Conservation (phyloP, 345 rosid species). For the Isatis tinctoria region DNA sequence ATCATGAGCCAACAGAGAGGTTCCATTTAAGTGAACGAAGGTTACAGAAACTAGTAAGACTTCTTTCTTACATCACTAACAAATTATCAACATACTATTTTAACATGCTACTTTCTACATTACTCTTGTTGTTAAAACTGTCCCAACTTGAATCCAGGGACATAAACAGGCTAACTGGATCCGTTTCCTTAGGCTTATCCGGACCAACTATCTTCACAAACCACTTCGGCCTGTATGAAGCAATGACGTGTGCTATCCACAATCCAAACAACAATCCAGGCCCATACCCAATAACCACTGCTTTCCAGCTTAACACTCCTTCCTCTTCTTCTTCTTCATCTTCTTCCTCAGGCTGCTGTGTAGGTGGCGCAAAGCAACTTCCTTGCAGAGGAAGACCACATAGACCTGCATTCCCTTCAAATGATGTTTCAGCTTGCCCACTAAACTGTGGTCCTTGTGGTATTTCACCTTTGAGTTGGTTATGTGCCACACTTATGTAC, state of each 20-base stretch:
- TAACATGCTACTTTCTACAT: background rate
- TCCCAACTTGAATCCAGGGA: conserved; percentile 24
- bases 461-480: background rate
- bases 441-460: conserved; percentile 4
- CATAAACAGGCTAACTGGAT: conserved; percentile 20
- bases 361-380: background rate
- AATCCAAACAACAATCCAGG: conserved; percentile 7
- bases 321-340: conserved; percentile 18
- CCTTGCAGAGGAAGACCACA: conserved; percentile 22
- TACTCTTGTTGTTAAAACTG: background rate
- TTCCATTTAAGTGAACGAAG: background rate
- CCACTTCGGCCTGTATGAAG: background rate
- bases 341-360: background rate
- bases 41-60: background rate
- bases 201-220: conserved; percentile 6
- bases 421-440: background rate
- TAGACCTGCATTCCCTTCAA: background rate
- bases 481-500: background rate
- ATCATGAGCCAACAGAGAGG: background rate
- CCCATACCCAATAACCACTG: conserved; percentile 8
- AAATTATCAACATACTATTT: background rate
- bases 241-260: background rate
- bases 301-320: conserved; percentile 9
- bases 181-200: background rate
- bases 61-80: background rate